phyloP scores from a whole-genome alignment of 2,329 filamentous ascomycete species.

The Fusarium sp. region DNA sequence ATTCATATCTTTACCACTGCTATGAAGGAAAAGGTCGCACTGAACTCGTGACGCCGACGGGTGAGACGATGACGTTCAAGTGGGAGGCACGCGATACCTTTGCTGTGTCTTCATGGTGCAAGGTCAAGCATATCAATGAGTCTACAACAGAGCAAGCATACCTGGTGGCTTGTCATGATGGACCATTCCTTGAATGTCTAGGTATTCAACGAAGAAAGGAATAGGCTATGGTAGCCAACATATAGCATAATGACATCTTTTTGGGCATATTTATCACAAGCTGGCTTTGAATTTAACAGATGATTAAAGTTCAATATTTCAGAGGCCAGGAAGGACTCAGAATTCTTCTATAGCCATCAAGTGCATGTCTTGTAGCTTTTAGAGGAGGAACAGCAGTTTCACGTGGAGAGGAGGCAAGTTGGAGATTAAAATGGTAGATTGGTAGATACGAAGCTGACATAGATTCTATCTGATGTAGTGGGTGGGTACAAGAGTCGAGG shows the following conservation, averaged over 20 bases:
- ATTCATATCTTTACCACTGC: conserved; percentile 65
- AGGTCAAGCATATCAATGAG: conserved; percentile 58
- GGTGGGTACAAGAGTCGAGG: neutral
- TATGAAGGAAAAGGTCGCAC: conserved; percentile 60
- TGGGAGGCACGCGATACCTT: conserved; percentile 66
- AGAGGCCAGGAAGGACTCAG: neutral
- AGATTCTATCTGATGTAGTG: neutral
- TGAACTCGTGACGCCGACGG: conserved; percentile 50
- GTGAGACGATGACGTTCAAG: conserved; percentile 49
- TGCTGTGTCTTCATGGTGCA: conserved; percentile 64
- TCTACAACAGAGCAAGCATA: conserved; percentile 46
- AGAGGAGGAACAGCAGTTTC: neutral
- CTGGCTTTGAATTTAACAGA: neutral
- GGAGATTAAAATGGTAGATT: neutral
- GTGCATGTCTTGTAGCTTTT: neutral
- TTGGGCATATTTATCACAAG: neutral
- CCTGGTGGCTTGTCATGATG: conserved; percentile 51
- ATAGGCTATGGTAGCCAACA: neutral
- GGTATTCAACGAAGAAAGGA: conserved; percentile 15
- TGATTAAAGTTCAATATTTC: accelerated
- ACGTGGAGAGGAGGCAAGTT: neutral
- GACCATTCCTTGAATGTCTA: conserved; percentile 48
- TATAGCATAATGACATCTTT: accelerated
- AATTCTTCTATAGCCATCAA: neutral
- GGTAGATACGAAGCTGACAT: neutral